phyloP scores from a whole-genome alignment of 202 grass and related monocot species.

The Schoenoplectus tabernaemontani region DNA sequence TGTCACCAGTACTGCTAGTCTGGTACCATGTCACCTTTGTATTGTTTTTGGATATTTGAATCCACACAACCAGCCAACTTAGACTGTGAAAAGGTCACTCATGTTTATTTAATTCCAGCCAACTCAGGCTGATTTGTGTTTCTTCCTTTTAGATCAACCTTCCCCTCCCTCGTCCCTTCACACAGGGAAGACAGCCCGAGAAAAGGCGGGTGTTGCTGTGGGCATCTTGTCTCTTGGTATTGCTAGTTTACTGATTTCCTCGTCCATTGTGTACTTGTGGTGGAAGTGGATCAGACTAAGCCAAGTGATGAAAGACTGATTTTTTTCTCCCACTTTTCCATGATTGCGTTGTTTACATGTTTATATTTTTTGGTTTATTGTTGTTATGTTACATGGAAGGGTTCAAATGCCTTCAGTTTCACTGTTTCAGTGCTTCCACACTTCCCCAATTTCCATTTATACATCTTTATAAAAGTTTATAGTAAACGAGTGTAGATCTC shows the following conservation, averaged over 20 bases:
- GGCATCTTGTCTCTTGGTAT: slow-evolving; percentile 15
- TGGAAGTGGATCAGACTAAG: slow-evolving; percentile 23
- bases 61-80: neutral
- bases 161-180: neutral
- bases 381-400: neutral
- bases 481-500: neutral
- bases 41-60: slow-evolving; percentile 6
- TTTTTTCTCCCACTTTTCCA: neutral
- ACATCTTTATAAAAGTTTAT: neutral
- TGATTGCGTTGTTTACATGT: neutral
- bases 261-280: slow-evolving; percentile 15
- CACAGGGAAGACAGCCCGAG: neutral
- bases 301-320: slow-evolving; percentile 1
- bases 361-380: slow-evolving; percentile 14
- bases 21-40: neutral
- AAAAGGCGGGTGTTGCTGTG: slow-evolving; percentile 4
- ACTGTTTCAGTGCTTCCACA: neutral
- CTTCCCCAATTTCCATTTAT: neutral
- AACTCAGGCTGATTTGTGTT: neutral
- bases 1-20: neutral
- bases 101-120: neutral
- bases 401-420: neutral
- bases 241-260: slow-evolving; percentile 15
- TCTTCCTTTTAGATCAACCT: neutral
- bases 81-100: neutral